Evolutionary conservation across 176 grass and related monocot species (phyloP), one percentile per base, ranked within the genome.

Genomic region (Alloteropsis semialata): DNA sequence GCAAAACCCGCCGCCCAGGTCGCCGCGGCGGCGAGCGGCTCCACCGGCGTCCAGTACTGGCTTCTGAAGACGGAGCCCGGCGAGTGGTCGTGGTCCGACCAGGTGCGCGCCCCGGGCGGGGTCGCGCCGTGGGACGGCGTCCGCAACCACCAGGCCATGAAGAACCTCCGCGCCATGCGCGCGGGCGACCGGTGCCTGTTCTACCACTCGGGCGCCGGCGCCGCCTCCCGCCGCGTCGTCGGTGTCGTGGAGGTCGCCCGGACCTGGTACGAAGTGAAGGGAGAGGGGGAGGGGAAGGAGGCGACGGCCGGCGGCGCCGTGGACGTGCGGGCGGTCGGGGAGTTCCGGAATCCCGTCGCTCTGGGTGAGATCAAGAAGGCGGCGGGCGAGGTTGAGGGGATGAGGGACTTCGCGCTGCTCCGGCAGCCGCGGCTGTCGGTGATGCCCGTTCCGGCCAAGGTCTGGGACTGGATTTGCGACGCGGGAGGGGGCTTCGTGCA

Each of bases 21-120:
- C 12, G 5, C 62, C 34, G 28, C 28, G 29, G 5, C 41, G 18
- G 0, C 41, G 21, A 5, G 38, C 17, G 7, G 25, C 43, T 3
- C 72, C 57, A 18, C 37, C 17, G 21, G n/a, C 57, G 34, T 67
- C 16, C 60, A 81, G 25, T 88, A 91, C 75, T 98, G 92, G 92
- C 72, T 98, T 17, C 82, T 98, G 30, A 98, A 93, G 92, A 91
- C 89, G 58, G 96, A 95, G 74, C 96, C 90, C 7, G 71, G 81
- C 11, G 90, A 98, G 75, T 98, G 96, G 96, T 98, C 96, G 22
- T 95, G 96, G 96, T 86, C 92, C 45, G 82, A 95, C 81, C 96
- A 98, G 92, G 86, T 55, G 21, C 14, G 37, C 7, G 87, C 87
- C 25, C 43, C 74, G 19, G 87, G 92, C 12, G 90, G 95, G 64